Conservation (phyloP, 495 filamentous ascomycete species). For the Penicillium lagena region DNA sequence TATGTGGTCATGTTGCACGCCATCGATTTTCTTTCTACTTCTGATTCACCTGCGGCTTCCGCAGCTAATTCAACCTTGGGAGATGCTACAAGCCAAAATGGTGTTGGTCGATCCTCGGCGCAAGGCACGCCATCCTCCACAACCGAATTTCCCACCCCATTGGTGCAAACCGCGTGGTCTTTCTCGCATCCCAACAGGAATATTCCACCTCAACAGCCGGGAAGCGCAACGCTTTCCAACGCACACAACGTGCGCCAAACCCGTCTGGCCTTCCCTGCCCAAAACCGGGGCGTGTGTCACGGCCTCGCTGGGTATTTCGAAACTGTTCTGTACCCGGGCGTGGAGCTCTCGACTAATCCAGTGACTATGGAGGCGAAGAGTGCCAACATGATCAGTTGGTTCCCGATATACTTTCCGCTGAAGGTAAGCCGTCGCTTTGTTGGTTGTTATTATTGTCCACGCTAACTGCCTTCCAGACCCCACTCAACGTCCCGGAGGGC, state of each 20-base stretch:
- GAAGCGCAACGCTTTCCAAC: constrained; percentile 50
- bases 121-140: constrained; percentile 21
- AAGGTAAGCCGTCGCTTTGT: constrained; percentile 54
- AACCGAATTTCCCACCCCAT: constrained; percentile 24
- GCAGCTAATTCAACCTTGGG: too few species aligned
- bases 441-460: not conserved
- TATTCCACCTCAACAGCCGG: constrained; percentile 27
- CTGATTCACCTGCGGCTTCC: constrained; percentile 12
- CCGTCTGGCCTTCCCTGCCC: constrained; percentile 64
- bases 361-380: constrained; percentile 90
- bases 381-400: constrained; percentile 97
- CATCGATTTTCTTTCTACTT: constrained; percentile 66
- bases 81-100: constrained; percentile 7
- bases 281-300: constrained; percentile 75
- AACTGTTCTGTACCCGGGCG: constrained; percentile 72
- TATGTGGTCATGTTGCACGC: constrained; percentile 93
- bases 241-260: constrained; percentile 81
- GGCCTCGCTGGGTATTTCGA: constrained; percentile 95
- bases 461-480: constrained; percentile 49
- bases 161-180: constrained; percentile 42
- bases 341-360: constrained; percentile 89
- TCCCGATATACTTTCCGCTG: constrained; percentile 94
- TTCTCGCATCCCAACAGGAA: constrained; percentile 42
- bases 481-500: constrained; percentile 79
- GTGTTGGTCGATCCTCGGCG: constrained; percentile 21